These are phyloP conservation scores for Arabis alpina DNA, from an alignment of 345 rosid species.

Conservation along the genomic window DNA sequence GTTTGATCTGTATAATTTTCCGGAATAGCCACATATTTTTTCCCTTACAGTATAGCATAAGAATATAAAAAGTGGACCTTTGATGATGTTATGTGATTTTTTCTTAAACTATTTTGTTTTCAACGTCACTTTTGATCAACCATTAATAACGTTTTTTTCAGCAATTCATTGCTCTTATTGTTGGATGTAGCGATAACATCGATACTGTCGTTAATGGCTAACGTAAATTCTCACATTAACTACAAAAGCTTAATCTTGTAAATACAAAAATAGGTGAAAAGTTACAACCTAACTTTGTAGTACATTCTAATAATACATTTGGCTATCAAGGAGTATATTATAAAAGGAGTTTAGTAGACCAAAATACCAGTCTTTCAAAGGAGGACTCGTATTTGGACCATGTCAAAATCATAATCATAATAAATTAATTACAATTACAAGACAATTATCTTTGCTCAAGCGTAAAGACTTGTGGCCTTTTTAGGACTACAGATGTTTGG, in stretches of 20 bases:
- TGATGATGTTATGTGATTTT: background rate
- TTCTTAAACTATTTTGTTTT: background rate
- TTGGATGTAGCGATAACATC: conserved; percentile 14
- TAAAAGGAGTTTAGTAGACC: background rate
- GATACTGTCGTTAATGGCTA: background rate
- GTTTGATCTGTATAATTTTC: background rate
- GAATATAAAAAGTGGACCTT: background rate
- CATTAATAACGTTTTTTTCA: background rate
- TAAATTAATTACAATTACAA: background rate
- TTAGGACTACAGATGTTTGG: conserved; percentile 18
- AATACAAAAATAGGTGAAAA: background rate
- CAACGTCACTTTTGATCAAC: background rate
- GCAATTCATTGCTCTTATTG: background rate
- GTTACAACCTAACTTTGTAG: background rate
- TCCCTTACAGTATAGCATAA: background rate
- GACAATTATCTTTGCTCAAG: background rate
- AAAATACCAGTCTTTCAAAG: background rate
- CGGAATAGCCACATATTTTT: conserved; percentile 17
- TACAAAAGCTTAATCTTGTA: background rate
- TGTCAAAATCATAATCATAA: background rate
- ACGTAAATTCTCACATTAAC: background rate
- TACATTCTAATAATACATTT: background rate
- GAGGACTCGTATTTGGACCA: background rate
- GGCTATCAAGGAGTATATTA: background rate
- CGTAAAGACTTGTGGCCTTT: background rate